Evolutionary conservation across 768 basidiomycete species (phyloP), one percentile per base, ranked within the genome.

Genomic region (Mrakia blollopis): DNA sequence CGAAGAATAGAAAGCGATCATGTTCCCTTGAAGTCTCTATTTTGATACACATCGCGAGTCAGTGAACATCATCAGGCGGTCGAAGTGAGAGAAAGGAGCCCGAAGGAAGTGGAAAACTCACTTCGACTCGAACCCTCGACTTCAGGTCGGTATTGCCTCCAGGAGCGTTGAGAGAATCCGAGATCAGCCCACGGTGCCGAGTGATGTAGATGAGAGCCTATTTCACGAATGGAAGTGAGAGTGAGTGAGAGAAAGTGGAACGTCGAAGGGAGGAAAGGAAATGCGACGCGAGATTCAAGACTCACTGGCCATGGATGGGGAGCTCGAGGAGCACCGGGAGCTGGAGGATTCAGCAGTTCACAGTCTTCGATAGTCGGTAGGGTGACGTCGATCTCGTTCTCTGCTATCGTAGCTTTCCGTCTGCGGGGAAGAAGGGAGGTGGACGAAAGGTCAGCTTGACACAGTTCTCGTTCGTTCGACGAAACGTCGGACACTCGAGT

Each of bases 301-400:
- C 57, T 57, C 57, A 57, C 57, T 44, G 77, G 72, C 41, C 72
- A 78, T 1, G 73, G 72, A 37, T 74, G 25, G 2, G 73, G 67
- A 18, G 47, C 44, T 13, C 41, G 16, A 5, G 61, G 23, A 32
- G 37, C 41, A 11, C 28, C 25, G 0, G n/a, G 5, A 2, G 47
- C 30, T 37, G 37, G 11, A 28, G 70, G 62, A 16, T n/a, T 25
- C 18, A 77, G 39, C 9, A 78, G 63, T 10, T 73, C 73, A 35
- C 77, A 78, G 32, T 78, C 77, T 11, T 47, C 77, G 25, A 50
- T n/a, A 8, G 77, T 68, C 39, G 77, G 77, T 10, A 62, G 37
- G 8, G 28, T 11, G 18, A 78, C 60, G 73, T 78, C 77, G 23
- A 78, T 78, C n/a, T 78, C 77, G 25, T 39, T 47, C 47, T 78